Conservation (phyloP, 2,329 filamentous ascomycete species). For the Periconia macrospinosa region DNA sequence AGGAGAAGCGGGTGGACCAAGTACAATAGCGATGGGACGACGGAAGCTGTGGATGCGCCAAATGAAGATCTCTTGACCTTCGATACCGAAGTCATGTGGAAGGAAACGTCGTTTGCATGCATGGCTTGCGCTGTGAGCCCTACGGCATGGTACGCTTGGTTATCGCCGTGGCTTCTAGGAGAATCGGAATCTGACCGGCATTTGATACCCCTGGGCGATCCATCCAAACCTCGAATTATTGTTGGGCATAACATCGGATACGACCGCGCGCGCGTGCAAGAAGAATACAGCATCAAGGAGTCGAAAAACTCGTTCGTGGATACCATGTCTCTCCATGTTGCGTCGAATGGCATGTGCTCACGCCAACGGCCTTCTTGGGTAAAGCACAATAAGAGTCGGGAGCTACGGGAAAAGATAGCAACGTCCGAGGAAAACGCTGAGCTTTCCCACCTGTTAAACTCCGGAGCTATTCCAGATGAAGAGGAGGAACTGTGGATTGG, state of each 20-base stretch:
- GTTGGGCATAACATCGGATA: conserved; percentile 97
- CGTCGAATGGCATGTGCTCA: conserved; percentile 98
- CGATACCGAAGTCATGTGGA: conserved; percentile 97
- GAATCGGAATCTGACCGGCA: conserved; percentile 78
- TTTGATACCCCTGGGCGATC: conserved; percentile 83
- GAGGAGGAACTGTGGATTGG: conserved; percentile 97
- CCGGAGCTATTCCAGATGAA: conserved; percentile 69
- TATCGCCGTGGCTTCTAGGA: conserved; percentile 91
- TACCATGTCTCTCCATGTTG: conserved; percentile 97
- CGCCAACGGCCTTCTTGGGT: conserved; percentile 96
- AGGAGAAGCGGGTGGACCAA: conserved; percentile 89
- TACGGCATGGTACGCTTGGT: conserved; percentile 94
- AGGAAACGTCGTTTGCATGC: conserved; percentile 86
- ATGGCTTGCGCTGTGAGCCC: conserved; percentile 95
- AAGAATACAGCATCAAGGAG: conserved; percentile 86
- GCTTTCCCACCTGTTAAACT: conserved; percentile 70
- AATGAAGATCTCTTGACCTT: conserved; percentile 84
- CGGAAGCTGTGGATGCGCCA: conserved; percentile 74
- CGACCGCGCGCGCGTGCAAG: conserved; percentile 81
- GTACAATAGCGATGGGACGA: conserved; percentile 74
- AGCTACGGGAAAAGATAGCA: conserved; percentile 77
- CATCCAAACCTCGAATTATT: conserved; percentile 71
- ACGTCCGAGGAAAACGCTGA: conserved; percentile 71
- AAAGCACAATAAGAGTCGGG: conserved; percentile 89
- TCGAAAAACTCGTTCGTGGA: conserved; percentile 86